Evolutionary conservation across 2,329 filamentous ascomycete genomes (phyloP), one percentile per base, ranked within the genome.

Genomic region (Fusarium duplospermum): DNA sequence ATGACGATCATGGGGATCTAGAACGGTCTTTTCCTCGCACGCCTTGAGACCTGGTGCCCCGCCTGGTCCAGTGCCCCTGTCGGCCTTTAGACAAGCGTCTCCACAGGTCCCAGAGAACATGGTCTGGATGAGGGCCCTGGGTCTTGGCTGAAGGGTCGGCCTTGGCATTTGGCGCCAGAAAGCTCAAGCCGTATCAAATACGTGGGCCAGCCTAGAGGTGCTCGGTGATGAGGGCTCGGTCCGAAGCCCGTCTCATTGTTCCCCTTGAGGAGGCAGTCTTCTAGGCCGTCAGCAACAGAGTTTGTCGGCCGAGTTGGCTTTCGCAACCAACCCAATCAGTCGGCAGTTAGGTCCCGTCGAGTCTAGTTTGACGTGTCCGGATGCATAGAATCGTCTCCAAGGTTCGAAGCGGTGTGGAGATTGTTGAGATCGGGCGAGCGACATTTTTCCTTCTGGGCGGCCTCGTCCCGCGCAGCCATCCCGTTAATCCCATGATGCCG

Each of bases 1-100:
- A 76, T 78, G 75, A 77, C 70, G 77, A 78, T 78, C 74, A 47
- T 60, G 27, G 35, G 52, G 62, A 66, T 78, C 77, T 78, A 75
- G 77, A 78, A 75, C 77, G 71, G 77, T 75, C 77, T 77, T 47
- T 69, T 47, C 61, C 42, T 63, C 58, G 42, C 64, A 70, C 47
- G 50, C 66, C 56, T 73, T 57, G 61, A 36, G 64, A 52, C 57
- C 61, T 70, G 61, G 68, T 56, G 64, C 62, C 60, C 70, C 66
- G 35, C 57, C 54, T 47, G 45, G 50, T 60, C 64, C 57, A 59
- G 61, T 58, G 45, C 72, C 75, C 77, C 72, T 70, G 72, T 64
- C 47, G 47, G 20, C 38, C 33, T 63, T 31, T 38, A 59, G 60
- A 59, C 59, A 68, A 63, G 47, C 22, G 68, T 63, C 54, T 62